phyloP scores from a whole-genome alignment of 1,284 basidiomycete species.

The Microbotryum silenes-acaulis region DNA sequence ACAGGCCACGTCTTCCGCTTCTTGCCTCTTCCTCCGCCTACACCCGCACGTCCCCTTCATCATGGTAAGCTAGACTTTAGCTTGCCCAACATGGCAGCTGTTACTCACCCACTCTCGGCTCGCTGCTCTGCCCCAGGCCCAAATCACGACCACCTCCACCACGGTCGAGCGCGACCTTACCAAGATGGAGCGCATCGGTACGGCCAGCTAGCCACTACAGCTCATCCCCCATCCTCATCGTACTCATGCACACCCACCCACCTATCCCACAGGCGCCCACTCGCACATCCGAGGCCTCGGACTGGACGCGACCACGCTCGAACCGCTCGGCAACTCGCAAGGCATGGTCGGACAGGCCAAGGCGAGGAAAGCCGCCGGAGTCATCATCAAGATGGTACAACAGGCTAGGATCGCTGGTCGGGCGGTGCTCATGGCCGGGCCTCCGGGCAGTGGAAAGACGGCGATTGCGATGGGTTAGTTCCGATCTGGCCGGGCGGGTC shows the following conservation, averaged over 20 bases:
- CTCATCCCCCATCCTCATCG: neutral
- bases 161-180: constrained; percentile 67
- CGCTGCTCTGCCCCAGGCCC: neutral
- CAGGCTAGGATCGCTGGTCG: constrained; percentile 89
- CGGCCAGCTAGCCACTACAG: constrained; percentile 25
- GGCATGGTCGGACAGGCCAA: constrained; percentile 96
- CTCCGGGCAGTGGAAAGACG: constrained; percentile 93
- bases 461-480: constrained; percentile 84
- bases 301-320: constrained; percentile 74
- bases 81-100: too few species aligned
- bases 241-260: neutral
- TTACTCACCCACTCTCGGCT: too few species aligned
- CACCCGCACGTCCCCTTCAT: too few species aligned
- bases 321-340: constrained; percentile 75
- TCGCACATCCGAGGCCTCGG: constrained; percentile 95
- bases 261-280: constrained; percentile 62
- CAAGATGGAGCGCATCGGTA: constrained; percentile 92
- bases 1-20: too few species aligned
- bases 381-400: constrained; percentile 97
- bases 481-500: neutral
- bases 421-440: constrained; percentile 91
- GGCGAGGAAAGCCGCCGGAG: constrained; percentile 90
- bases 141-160: constrained; percentile 40
- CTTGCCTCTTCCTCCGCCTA: too few species aligned
- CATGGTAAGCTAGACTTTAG: too few species aligned